Evolutionary conservation across 805 yeast genomes (phyloP), one percentile per base, ranked within the genome.

Genomic region (Zygosaccharomyces pseudorouxii): DNA sequence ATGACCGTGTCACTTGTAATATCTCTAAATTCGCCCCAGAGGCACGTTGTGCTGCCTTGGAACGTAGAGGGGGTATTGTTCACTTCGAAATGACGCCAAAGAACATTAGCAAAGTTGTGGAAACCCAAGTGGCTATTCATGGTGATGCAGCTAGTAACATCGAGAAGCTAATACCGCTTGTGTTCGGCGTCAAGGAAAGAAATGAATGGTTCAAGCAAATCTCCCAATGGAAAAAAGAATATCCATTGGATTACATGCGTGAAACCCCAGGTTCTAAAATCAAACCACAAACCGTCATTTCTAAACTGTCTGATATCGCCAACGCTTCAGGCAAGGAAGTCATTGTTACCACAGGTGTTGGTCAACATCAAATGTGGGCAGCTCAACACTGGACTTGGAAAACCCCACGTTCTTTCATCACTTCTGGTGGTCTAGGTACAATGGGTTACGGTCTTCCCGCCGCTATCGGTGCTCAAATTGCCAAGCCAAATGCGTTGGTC

Each of bases 291-390:
- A 88, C 97, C 38, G 82, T 92, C 44, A 81, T 93, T 55, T 69
- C 76, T 39, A 92, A 87, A 70, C 77, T 93, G 48, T 80, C 93
- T 2, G 77, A 80, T 53, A 83, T 89, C 58, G 82, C 89, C 28
- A 69, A 72, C 43, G 68, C 69, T 59, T 47, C 59, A 19, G 63
- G 60, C n/a, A 86, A 80, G 63, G 90, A 86, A 59, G 89, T 88
- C 50, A 80, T 90, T 60, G 84, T 92, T 59, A 86, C 98, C 46
- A 93, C 99, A 31, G 99, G 99, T 77, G 98, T 93, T 46, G 99
- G 99, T 52, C 99, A 93, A 77, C 99, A 92, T 78, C 99, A 92
- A 76, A 92, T 92, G 99, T 92, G 99, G 99, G 95, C 98, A 33
- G 98, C 98, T 25, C 99, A 93, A 74, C 90, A 89, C 71, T 90